These are phyloP conservation scores for Candida tallmaniae DNA, from an alignment of 805 yeast species.

Conservation along the genomic window DNA sequence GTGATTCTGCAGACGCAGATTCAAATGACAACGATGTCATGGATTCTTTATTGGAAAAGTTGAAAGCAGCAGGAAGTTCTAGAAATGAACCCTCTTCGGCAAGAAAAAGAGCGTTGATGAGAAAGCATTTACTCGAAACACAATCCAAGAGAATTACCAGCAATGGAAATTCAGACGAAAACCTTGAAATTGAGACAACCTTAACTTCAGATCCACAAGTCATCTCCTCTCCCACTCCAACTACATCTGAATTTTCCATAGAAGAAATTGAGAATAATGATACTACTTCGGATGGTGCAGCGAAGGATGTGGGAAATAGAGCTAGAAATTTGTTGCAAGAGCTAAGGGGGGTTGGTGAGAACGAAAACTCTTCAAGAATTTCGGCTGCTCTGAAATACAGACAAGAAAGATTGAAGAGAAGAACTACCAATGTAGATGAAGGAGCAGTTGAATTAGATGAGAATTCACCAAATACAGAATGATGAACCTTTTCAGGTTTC, in stretches of 20 bases:
- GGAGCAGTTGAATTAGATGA: too few relatives aligned
- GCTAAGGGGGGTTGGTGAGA: constrained; percentile 35
- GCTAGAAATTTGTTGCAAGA: constrained; percentile 64
- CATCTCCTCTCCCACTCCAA: constrained; percentile 7
- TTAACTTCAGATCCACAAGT: constrained; percentile 1
- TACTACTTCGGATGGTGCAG: constrained; percentile 6
- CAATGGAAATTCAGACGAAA: constrained; percentile 1
- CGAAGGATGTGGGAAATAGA: constrained; percentile 44
- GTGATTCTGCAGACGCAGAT: constrained; percentile 28
- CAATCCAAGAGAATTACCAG: constrained; percentile 6
- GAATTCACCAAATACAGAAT: too few relatives aligned
- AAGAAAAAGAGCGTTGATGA: constrained; percentile 71
- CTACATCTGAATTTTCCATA: constrained; percentile 9
- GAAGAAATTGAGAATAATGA: constrained; percentile 12
- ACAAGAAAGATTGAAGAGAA: constrained; percentile 32
- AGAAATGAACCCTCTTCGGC: constrained; percentile 77
- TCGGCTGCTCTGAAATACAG: constrained; percentile 42
- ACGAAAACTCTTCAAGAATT: constrained; percentile 16
- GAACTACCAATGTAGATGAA: constrained; percentile 7
- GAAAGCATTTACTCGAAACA: constrained; percentile 51
- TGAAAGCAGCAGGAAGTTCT: constrained; percentile 80
- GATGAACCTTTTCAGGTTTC: too few relatives aligned
- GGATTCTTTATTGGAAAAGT: constrained; percentile 81
- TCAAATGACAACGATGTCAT: constrained; percentile 56
- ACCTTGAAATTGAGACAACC: background rate